Base-by-base conservation (phyloP, 2,329 filamentous ascomycete species). In the Metarhizium rileyi region DNA sequence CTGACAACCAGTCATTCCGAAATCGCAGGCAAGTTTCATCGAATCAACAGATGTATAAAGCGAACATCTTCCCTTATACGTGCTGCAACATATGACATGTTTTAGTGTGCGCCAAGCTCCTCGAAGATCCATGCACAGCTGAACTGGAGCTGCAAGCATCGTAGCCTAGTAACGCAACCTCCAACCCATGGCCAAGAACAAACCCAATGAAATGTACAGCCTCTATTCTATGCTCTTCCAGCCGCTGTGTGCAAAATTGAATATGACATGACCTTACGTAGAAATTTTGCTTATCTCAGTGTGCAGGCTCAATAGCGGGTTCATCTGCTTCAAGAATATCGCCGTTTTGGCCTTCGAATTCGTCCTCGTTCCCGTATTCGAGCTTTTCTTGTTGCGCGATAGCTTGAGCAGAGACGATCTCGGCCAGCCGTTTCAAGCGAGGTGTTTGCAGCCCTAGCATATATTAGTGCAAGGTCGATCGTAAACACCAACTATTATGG, bases 391-490 rank as follows among this genome's bases (percentile, higher is more conserved):
- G 89, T 68, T 97, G 91, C 50, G 90, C 89, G 62, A 97, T 91
- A 28, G 93, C 93, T 70, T 98, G 93, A 28, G 90, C 87, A 35
- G 89, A 95, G 44, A 98, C 93, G 56, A 98, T 97, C 71, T 98
- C 93, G n/a, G 93, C 93, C 48, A 98, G 77, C 53, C 93, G 85
- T 76, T 97, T 97, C 54, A 98, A 72, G 54, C 91, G 83, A 44
- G 91, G 91, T 52, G 90, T 96, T 87, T 96, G 90, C 46, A 96
- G 81, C 91, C 89, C 87, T 93, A 52, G 12, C 36, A 25, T 18
- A 18, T 8, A 51, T 68, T 61, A 68, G 65, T 65, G 50, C 18
- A 41, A 18, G 25, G n/a, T 7, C 12, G 10, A 33, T 35, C 12
- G n/a, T 33, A 25, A 26, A 12, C 27, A 14, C 9, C 25, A 23